Evolutionary conservation across 345 rosid species (phyloP).

Genomic region (Syzygium jambos): DNA sequence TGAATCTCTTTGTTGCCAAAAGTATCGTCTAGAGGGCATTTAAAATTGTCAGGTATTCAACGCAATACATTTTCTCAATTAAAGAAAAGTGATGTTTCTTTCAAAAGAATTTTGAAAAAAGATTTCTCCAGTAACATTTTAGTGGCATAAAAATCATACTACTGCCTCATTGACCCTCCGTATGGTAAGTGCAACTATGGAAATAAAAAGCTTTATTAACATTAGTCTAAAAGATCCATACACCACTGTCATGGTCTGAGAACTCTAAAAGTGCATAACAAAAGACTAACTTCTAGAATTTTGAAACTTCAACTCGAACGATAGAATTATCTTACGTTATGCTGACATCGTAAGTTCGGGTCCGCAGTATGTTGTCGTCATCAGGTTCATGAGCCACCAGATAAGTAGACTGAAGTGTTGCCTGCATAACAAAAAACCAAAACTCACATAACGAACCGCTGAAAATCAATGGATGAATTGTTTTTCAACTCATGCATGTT

Average conservation of each 20-base stretch:
- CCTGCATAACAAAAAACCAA: slow-evolving; percentile 27
- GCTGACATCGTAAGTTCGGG: slow-evolving; percentile 97
- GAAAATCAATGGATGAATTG: not conserved
- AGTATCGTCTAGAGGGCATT: not conserved
- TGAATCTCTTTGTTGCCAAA: not conserved
- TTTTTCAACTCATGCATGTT: not conserved
- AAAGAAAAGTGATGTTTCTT: not conserved
- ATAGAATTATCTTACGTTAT: slow-evolving; percentile 61
- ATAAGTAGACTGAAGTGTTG: slow-evolving; percentile 69
- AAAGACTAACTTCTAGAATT: not conserved
- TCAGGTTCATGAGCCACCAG: slow-evolving; percentile 85
- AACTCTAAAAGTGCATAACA: not conserved
- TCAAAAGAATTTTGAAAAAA: not conserved
- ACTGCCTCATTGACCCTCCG: not conserved
- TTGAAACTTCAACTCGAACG: not conserved
- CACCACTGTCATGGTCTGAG: not conserved
- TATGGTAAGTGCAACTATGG: not conserved
- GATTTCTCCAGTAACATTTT: not conserved
- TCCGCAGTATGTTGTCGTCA: slow-evolving; percentile 82
- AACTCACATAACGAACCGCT: not conserved
- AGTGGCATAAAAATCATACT: not conserved
- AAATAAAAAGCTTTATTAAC: not conserved
- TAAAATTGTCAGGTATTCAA: not conserved
- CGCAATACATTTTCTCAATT: not conserved
- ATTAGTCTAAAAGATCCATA: not conserved